Base-by-base conservation (phyloP, 78 protist species). In the Salpingoeca rosetta region DNA sequence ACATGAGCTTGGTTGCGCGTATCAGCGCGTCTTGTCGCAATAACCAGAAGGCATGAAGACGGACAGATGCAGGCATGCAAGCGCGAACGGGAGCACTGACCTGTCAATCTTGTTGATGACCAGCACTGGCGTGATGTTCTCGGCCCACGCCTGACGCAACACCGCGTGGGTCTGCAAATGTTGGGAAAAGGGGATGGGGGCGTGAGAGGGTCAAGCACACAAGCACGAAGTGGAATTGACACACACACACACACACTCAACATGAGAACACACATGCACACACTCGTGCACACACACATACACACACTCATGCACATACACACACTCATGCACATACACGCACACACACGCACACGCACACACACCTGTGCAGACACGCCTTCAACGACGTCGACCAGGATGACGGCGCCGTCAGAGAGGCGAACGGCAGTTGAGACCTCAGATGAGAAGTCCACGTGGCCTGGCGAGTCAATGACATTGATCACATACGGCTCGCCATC, bases 41-140 rank as follows among this genome's bases (percentile, higher is more conserved):
- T n/a, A n/a, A n/a, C n/a, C n/a, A n/a, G n/a, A n/a, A n/a, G n/a
- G n/a, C n/a, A n/a, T n/a, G n/a, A n/a, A n/a, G n/a, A 51, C 17
- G 65, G 65, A 40, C 17, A 1, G 12, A 1, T 40, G 83, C 38
- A 7, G 31, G 65, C 2, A 3, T 22, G 36, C 39, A 83, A 35
- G 40, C 2, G 40, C 0, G 42, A 35, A 22, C 65, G 7, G 65
- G 31, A 22, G 65, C 31, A 17, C 65, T 51, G 31, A 51, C 31
- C 90, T 78, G 85, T 96, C 98, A 41, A 98, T 91, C 86, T 98
- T 98, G 91, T 97, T 98, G 73, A 98, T 36, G 11, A 97, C 95
- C n/a, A 98, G 88, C 39, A 87, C 80, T 27, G 96, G 96, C 73
- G 27, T 37, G 37, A 98, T 83, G 17, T 84, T 12, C 82, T 96